Conservation (phyloP, 192 early-diverging fungal genomes). For the Phycomyces blakesleeanus region DNA sequence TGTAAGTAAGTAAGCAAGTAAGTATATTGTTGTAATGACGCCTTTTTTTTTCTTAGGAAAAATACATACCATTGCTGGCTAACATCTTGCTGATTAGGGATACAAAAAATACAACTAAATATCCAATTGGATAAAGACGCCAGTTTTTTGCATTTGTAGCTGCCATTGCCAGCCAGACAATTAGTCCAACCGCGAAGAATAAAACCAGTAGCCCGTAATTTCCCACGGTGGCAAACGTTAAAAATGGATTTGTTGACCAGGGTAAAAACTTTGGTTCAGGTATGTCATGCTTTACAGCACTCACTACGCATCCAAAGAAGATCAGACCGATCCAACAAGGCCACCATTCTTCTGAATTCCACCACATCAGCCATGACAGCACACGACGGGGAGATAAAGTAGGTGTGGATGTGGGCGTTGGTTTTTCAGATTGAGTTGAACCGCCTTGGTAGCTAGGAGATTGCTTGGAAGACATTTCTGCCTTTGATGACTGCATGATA, state of each 20-base stretch:
- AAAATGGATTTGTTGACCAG: conserved; percentile 46
- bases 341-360: conserved; percentile 58
- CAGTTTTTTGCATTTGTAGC: conserved; percentile 30
- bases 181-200: conserved; percentile 41
- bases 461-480: no score
- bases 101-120: conserved; percentile 38
- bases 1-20: no score
- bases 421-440: no score
- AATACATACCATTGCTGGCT: conserved; percentile 37
- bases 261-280: conserved; percentile 39
- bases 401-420: no score
- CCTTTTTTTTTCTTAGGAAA: no score
- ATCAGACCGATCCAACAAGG: conserved; percentile 53
- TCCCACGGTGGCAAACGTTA: conserved; percentile 30
- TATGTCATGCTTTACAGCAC: conserved; percentile 38
- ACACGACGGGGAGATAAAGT: no score
- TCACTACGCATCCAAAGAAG: conserved; percentile 41
- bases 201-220: conserved; percentile 45
- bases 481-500: no score
- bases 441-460: no score
- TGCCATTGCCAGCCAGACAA: conserved; percentile 42
- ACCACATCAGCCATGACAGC: conserved; percentile 44
- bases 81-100: conserved; percentile 48
- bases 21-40: no score
- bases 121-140: conserved; percentile 40